Percentiles rank a stretch among this genome's conserved stretches.
phyloP scores from a whole-genome alignment of 2,329 filamentous ascomycete genomes.

The Xylariales sp. region DNA sequence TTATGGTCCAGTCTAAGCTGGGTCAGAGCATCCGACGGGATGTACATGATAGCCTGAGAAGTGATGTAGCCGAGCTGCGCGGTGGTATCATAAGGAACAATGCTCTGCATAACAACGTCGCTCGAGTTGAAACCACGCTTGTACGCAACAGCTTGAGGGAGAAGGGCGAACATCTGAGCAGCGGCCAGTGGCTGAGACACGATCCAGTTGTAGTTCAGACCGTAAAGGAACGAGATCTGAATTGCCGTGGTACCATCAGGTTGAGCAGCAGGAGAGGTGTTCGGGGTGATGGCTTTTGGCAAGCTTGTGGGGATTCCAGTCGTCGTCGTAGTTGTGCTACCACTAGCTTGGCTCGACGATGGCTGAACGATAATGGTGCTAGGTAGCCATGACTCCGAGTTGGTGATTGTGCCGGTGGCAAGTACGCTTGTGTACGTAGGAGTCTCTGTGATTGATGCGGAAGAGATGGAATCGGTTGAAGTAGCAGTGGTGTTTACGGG shows the following conservation, averaged over 20 bases:
- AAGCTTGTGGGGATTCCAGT: slow-evolving; percentile 61
- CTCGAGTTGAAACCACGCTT: slow-evolving; percentile 52
- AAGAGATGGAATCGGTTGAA: slow-evolving; percentile 1
- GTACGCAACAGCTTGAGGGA: slow-evolving; percentile 67
- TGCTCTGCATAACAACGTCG: slow-evolving; percentile 62
- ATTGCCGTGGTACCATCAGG: slow-evolving; percentile 67
- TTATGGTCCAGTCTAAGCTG: slow-evolving; percentile 65
- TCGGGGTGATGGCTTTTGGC: slow-evolving; percentile 72
- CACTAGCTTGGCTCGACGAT: slow-evolving; percentile 37
- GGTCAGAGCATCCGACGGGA: slow-evolving; percentile 66
- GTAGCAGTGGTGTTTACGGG: slow-evolving; percentile 12
- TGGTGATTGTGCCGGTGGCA: slow-evolving; percentile 37
- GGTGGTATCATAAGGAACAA: slow-evolving; percentile 74
- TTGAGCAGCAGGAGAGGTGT: slow-evolving; percentile 43
- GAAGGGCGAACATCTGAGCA: slow-evolving; percentile 76
- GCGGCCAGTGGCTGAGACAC: slow-evolving; percentile 66
- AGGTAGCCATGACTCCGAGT: slow-evolving; percentile 47
- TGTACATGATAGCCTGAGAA: slow-evolving; percentile 71
- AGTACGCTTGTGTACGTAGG: slow-evolving; percentile 31
- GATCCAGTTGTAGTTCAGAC: slow-evolving; percentile 82
- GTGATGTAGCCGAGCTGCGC: slow-evolving; percentile 71
- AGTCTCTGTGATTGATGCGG: slow-evolving; percentile 7
- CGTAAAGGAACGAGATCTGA: slow-evolving; percentile 79
- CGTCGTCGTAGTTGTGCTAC: slow-evolving; percentile 35
- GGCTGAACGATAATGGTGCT: slow-evolving; percentile 57